Evolutionary conservation across 2,329 filamentous ascomycete species (phyloP).

Genomic region (Aspergillus chevalieri): DNA sequence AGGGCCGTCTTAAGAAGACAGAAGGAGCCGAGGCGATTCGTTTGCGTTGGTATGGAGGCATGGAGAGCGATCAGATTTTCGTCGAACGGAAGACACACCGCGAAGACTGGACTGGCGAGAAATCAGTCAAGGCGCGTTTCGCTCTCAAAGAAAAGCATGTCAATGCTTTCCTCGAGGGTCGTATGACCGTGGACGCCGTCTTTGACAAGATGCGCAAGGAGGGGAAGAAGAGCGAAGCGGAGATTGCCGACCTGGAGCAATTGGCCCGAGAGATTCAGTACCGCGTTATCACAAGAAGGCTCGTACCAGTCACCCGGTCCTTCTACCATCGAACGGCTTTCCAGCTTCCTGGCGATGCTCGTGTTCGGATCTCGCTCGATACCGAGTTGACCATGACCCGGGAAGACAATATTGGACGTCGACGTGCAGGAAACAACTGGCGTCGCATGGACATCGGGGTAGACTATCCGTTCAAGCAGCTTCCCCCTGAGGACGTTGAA

Average conservation of each 20-base stretch:
- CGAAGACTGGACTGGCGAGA: slow-evolving; percentile 98
- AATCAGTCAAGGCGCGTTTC: slow-evolving; percentile 97
- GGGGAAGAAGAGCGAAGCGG: slow-evolving; percentile 85
- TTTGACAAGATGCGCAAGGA: slow-evolving; percentile 96
- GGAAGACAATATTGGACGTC: slow-evolving; percentile 81
- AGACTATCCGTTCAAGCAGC: slow-evolving; percentile 86
- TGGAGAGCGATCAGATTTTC: slow-evolving; percentile 92
- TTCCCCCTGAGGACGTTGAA: slow-evolving; percentile 77
- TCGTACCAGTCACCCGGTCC: slow-evolving; percentile 83
- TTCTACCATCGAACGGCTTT: slow-evolving; percentile 99
- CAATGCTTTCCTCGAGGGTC: slow-evolving; percentile 79
- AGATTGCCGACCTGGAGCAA: slow-evolving; percentile 82
- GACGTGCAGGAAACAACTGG: slow-evolving; percentile 82
- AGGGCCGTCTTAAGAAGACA: slow-evolving; percentile 92
- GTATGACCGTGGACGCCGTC: slow-evolving; percentile 76
- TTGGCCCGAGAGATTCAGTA: slow-evolving; percentile 91
- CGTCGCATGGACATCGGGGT: slow-evolving; percentile 95
- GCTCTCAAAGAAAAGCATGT: slow-evolving; percentile 95
- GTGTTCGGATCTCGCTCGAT: slow-evolving; percentile 93
- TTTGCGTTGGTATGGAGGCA: slow-evolving; percentile 93
- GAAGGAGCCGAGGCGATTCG: slow-evolving; percentile 96
- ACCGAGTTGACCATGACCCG: slow-evolving; percentile 92
- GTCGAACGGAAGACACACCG: slow-evolving; percentile 97
- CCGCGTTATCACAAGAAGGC: slow-evolving; percentile 77
- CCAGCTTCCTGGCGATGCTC: slow-evolving; percentile 90